Conservation (phyloP, 306 rosid species). For the Vigna unguiculata region DNA sequence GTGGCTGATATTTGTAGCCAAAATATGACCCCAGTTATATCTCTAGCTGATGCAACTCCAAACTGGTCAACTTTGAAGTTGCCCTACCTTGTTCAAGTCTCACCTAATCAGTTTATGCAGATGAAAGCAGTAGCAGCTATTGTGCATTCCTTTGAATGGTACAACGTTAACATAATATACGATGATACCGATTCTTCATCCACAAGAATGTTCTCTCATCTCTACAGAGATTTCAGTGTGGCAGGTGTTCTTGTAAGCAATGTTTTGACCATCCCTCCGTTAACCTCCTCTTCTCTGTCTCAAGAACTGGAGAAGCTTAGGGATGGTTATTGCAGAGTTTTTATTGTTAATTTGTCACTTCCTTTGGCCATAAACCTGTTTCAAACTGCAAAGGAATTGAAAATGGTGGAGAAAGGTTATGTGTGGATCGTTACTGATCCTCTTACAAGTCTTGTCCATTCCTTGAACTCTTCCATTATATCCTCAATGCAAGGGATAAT, state of each 20-base stretch:
- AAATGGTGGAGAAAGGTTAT: slow-evolving; percentile 59
- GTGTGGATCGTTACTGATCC: slow-evolving; percentile 67
- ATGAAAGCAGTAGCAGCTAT: slow-evolving; percentile 59
- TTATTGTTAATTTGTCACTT: slow-evolving; percentile 51
- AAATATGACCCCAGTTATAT: slow-evolving; percentile 45
- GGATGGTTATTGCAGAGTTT: slow-evolving; percentile 49
- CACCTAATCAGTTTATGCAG: slow-evolving; percentile 39
- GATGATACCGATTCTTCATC: slow-evolving; percentile 52
- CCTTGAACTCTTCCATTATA: slow-evolving; percentile 54
- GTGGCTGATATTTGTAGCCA: slow-evolving; percentile 52
- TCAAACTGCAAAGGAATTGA: slow-evolving; percentile 49
- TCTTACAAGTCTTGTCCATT: slow-evolving; percentile 58
- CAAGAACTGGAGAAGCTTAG: slow-evolving; percentile 51
- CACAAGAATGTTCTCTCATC: slow-evolving; percentile 45
- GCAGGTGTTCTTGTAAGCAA: slow-evolving; percentile 41
- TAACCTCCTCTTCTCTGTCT: slow-evolving; percentile 42
- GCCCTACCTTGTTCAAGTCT: slow-evolving; percentile 56
- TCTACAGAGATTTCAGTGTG: slow-evolving; percentile 44
- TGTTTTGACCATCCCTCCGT: slow-evolving; percentile 46
- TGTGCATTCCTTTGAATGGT: slow-evolving; percentile 57
- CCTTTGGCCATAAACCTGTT: slow-evolving; percentile 50
- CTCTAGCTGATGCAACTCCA: slow-evolving; percentile 56
- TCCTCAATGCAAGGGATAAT: slow-evolving; percentile 61
- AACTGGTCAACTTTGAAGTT: slow-evolving; percentile 53
- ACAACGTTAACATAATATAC: slow-evolving; percentile 49